Evolutionary conservation across 805 yeast species (phyloP).

Genomic region (Saccharomycopsis lassenensis): DNA sequence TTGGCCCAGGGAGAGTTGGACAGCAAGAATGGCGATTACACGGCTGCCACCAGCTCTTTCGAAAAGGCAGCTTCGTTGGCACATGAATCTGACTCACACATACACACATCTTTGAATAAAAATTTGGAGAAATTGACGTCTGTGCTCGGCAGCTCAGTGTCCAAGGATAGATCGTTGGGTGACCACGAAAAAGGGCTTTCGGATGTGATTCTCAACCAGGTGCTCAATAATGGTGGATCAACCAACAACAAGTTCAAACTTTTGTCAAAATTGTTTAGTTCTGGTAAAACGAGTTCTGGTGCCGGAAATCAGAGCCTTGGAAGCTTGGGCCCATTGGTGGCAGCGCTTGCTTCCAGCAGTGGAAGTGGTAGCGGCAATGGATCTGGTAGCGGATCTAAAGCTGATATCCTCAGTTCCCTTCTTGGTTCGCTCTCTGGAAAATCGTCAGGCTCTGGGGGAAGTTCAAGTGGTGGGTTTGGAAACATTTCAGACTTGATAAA

Average conservation of each 20-base stretch:
- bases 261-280: constrained; percentile 11
- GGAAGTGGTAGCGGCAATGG: constrained; percentile 3
- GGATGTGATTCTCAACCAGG: constrained; percentile 6
- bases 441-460: too few relatives aligned
- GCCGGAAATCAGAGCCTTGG: constrained; percentile 13
- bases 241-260: constrained; percentile 9
- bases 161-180: constrained; percentile 14
- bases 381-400: constrained; percentile 2
- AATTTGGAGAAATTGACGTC: constrained; percentile 5
- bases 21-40: constrained; percentile 6
- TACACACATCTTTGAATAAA: constrained; percentile 7
- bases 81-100: constrained; percentile 4
- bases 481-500: constrained; percentile 8
- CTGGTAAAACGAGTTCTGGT: constrained; percentile 6
- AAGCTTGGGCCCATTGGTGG: constrained; percentile 16
- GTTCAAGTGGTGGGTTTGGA: constrained; percentile 7
- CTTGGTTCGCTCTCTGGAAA: too few relatives aligned
- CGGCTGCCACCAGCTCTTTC: constrained; percentile 12
- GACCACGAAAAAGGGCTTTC: constrained; percentile 14
- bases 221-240: constrained; percentile 8
- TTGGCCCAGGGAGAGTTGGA: constrained; percentile 14
- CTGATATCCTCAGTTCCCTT: too few relatives aligned
- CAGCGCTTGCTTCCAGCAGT: constrained; percentile 10
- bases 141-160: constrained; percentile 13
- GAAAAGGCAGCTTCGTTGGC: constrained; percentile 15